These are phyloP conservation scores for Moricandia moricandioides DNA, from an alignment of 345 rosid genomes.

Conservation along the genomic window DNA sequence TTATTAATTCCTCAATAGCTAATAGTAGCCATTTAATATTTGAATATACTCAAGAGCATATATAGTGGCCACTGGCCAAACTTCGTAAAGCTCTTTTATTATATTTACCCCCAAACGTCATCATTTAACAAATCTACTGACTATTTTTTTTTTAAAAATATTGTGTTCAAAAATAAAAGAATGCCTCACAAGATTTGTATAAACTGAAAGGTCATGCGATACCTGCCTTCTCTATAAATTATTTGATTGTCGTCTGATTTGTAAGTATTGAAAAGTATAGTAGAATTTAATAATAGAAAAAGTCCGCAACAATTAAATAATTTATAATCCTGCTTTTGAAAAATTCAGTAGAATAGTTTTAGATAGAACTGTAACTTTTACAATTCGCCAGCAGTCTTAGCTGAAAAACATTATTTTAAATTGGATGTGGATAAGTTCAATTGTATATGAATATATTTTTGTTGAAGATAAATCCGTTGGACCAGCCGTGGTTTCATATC, in stretches of 20 bases:
- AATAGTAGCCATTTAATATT: neutral
- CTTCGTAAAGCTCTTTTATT: neutral
- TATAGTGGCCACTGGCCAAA: neutral
- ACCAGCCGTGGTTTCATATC: conserved; percentile 27
- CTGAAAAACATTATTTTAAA: conserved; percentile 1
- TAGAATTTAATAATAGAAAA: neutral
- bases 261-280: neutral
- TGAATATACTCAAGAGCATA: neutral
- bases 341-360: neutral
- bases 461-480: conserved; percentile 26
- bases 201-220: neutral
- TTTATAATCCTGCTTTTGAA: neutral
- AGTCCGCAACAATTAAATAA: neutral
- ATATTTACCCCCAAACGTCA: neutral
- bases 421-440: conserved; percentile 1
- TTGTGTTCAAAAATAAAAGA: neutral
- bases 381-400: conserved; percentile 7
- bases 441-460: neutral
- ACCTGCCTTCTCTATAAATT: neutral
- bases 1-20: neutral
- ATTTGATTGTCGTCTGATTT: neutral
- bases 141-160: neutral
- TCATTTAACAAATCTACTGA: conserved; percentile 18
- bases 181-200: neutral
- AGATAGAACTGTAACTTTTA: neutral